Percentiles rank a stretch among this genome's conserved stretches.
Conservation (phyloP, 225 moss, liverwort and hornwort genomes). For the Thuidium tamariscinum region DNA sequence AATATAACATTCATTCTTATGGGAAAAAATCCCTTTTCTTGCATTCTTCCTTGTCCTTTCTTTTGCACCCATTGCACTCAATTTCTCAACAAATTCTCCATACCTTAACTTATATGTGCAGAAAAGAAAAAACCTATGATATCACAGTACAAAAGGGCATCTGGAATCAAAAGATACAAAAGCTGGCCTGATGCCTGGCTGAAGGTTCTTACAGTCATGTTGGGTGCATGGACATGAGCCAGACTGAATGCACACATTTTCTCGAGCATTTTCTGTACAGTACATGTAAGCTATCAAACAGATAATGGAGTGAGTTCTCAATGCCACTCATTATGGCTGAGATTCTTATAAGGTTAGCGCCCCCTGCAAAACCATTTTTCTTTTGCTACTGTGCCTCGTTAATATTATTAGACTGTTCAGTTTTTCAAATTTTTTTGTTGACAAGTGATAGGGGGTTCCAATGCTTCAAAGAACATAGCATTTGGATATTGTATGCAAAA, state of each 20-base stretch:
- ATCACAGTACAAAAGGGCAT: not conserved
- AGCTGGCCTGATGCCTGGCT: not conserved
- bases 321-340: not conserved
- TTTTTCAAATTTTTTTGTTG: not conserved
- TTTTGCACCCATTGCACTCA: not conserved
- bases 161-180: too few species aligned
- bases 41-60: not conserved
- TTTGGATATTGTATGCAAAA: not conserved
- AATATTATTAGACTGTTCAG: not conserved
- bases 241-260: too few species aligned
- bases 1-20: not conserved
- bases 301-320: not conserved
- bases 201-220: not conserved
- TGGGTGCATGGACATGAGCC: not conserved
- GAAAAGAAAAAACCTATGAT: not conserved
- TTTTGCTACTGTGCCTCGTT: not conserved
- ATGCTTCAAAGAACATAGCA: accelerated
- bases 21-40: not conserved
- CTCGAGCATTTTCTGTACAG: not conserved
- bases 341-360: not conserved
- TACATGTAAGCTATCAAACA: not conserved
- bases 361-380: too few species aligned
- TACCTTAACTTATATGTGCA: too few species aligned
- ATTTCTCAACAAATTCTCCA: not conserved
- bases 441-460: not conserved